Base-by-base conservation (phyloP, 306 rosid species). In the Inga laurina region DNA sequence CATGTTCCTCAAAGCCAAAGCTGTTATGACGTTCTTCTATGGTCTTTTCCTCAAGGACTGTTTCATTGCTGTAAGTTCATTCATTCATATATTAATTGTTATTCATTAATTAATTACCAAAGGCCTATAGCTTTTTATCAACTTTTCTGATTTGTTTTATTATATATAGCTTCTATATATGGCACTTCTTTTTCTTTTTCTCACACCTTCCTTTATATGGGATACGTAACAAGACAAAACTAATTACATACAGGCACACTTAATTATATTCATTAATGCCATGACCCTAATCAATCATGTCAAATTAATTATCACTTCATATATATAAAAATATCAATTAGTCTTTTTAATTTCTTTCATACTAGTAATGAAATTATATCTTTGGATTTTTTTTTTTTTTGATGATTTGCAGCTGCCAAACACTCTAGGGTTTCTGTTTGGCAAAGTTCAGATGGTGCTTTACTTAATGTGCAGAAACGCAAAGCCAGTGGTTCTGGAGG, bases 1-100 rank as follows among this genome's bases (percentile, higher is more conserved):
- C 13, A 89, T 96, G 88, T 97, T 88, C 88, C 86, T 97, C 39
- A 97, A 95, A 11, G 64, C 91, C 5, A 90, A 89, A 68, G 98
- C 98, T 41, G 93, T 94, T 78, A 87, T 80, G 90, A 92, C 98
- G 99, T 97, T 97, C 89, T 97, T 94, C 87, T 97, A 94, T 79
- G 99, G 99, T 22, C 84, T 92, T 79, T 82, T 94, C 49, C 90
- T 90, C 81, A 87, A 89, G 70, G 99, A 96, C 89, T 88, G 87
- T 73, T 88, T 90, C 90, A 89, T 96, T 74, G 99, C 99, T 6
- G 98, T 95, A 86, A 85, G 94, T 86, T 35, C 6, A 54, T 34
- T 14, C 54, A 72, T 27, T 61, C 12, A 24, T 27, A 1, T 0
- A 59, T 56, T 39, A 39, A 56, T 18, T 56, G 22, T 59, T 22